Percentiles rank a stretch among this genome's conserved stretches.
phyloP scores from a whole-genome alignment of 805 yeast species.

The Starmera pachycereana region DNA sequence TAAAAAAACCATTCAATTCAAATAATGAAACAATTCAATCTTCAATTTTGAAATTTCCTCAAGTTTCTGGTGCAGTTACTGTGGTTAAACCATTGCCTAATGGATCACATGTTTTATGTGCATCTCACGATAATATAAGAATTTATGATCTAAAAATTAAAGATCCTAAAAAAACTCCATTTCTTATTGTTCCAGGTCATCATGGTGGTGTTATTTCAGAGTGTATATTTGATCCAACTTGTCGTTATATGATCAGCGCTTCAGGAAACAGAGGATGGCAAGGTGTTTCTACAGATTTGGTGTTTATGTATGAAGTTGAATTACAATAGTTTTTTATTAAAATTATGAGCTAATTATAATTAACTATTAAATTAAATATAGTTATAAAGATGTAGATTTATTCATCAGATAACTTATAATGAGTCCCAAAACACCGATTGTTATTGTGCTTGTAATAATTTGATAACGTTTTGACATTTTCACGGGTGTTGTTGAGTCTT shows the following conservation, averaged over 20 bases:
- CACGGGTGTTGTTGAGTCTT: not conserved
- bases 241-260: constrained; percentile 79
- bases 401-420: not conserved
- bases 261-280: constrained; percentile 97
- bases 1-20: constrained; percentile 41
- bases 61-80: constrained; percentile 85
- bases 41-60: constrained; percentile 63
- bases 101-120: constrained; percentile 70
- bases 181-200: constrained; percentile 89
- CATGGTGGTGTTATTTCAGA: constrained; percentile 85
- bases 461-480: not conserved
- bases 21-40: constrained; percentile 36
- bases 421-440: constrained; percentile 5
- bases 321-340: constrained; percentile 16
- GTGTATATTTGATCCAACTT: constrained; percentile 75
- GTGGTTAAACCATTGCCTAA: constrained; percentile 75
- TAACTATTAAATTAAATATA: no score
- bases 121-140: constrained; percentile 83
- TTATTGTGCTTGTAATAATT: constrained; percentile 2
- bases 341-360: no score
- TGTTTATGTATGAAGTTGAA: constrained; percentile 71
- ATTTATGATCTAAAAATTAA: constrained; percentile 59
- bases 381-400: no score
- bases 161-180: constrained; percentile 41
- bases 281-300: constrained; percentile 69